Evolutionary conservation across 192 early-diverging fungal species (phyloP).

Genomic region (Rhizophagus clarus): DNA sequence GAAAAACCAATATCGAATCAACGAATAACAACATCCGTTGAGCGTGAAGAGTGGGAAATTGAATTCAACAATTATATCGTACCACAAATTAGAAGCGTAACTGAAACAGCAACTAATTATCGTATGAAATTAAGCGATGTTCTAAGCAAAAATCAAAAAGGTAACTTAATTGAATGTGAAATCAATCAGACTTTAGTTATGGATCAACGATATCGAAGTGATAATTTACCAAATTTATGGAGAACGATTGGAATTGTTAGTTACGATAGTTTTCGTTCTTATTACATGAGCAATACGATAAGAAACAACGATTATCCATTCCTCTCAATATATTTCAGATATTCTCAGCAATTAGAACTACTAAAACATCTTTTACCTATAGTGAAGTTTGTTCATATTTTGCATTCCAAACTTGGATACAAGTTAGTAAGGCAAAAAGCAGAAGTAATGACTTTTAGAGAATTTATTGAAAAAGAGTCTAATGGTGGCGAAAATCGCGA

Average conservation of each 20-base stretch:
- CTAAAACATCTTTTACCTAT: not conserved
- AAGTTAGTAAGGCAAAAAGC: conserved; percentile 9
- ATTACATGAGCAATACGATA: not conserved
- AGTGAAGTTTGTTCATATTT: not conserved
- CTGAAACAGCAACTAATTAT: too few relatives aligned
- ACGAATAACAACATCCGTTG: too few relatives aligned
- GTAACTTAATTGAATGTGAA: too few relatives aligned
- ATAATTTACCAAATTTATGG: conserved; percentile 8
- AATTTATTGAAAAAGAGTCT: not conserved
- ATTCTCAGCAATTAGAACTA: not conserved
- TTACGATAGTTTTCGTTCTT: not conserved
- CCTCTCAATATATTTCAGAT: conserved; percentile 22
- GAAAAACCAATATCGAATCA: too few relatives aligned
- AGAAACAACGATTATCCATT: conserved; percentile 4
- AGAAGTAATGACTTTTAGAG: not conserved
- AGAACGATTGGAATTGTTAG: too few relatives aligned
- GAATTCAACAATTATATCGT: too few relatives aligned
- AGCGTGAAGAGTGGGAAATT: too few relatives aligned
- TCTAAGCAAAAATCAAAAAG: too few relatives aligned
- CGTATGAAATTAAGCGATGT: too few relatives aligned
- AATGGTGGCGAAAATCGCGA: not conserved
- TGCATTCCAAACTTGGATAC: conserved; percentile 3
- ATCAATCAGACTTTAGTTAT: conserved; percentile 7
- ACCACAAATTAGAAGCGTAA: too few relatives aligned
- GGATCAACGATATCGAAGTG: not conserved